Base-by-base conservation (phyloP, 2,329 filamentous ascomycete species). In the Pyrenochaeta sp. region DNA sequence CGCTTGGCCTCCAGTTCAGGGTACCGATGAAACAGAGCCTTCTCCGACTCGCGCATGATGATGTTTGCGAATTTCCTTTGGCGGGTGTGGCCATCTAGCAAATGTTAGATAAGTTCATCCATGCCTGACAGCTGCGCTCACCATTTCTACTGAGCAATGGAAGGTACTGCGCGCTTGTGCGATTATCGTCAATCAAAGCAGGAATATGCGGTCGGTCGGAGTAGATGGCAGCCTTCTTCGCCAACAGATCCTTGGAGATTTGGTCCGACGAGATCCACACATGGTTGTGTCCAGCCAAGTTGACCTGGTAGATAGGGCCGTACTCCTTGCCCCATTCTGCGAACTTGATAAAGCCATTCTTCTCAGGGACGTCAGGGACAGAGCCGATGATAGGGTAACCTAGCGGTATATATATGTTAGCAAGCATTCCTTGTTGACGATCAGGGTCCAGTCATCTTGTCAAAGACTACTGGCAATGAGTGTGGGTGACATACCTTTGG, bases 151-250 rank as follows among this genome's bases (percentile, higher is more conserved):
- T 80, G 54, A 81, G 73, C 2, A 82, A 61, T 1, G 80, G 80
- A 3, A 82, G 71, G 50, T 82, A 82, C 53, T 82, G 78, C 13
- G 77, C 78, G 55, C 77, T 79, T 8, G 77, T 78, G 19, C 80
- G 75, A 50, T 81, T 82, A 61, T 81, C 79, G 28, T 76, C 69
- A 24, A 81, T 71, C 32, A 82, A 59, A 1, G 78, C 78, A 3
- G 79, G 79, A 47, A 82, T 82, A 54, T 79, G 78, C 10, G 80
- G 80, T 30, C 80, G 73, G 51, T 81, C 79, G 19, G 80, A 82
- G 66, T 82, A 82, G 54, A 81, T 82, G 40, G 74, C 73, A 19
- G 74, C 77, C 51, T 80, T 79, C 66, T 81, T 81, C 0, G 78
- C 70, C 22, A 82, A 64, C 5, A 82, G 66, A 34, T 82, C 80